phyloP scores from a whole-genome alignment of 257 asterid genomes.

The Rehmannia glutinosa region DNA sequence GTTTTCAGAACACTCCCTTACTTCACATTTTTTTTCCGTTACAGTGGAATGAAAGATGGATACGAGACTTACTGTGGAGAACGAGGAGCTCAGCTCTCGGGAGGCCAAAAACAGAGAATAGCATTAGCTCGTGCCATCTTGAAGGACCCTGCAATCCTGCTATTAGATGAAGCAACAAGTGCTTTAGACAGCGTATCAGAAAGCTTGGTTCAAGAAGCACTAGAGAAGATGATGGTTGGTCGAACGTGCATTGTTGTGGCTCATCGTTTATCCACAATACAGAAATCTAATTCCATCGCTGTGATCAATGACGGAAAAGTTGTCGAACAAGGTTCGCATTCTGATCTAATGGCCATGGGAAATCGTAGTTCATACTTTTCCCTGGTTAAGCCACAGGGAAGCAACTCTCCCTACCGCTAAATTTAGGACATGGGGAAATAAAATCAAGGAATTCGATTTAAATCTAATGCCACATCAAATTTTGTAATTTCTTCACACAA shows the following conservation, averaged over 20 bases:
- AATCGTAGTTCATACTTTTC: conserved; percentile 48
- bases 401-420: conserved; percentile 38
- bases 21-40: too few species aligned
- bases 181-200: conserved; percentile 78
- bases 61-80: conserved; percentile 77
- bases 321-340: conserved; percentile 73
- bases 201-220: conserved; percentile 72
- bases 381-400: conserved; percentile 50
- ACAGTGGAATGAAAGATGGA: conserved; percentile 79
- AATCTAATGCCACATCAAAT: too few species aligned
- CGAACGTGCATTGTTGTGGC: conserved; percentile 75
- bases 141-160: conserved; percentile 62
- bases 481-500: too few species aligned
- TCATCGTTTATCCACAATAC: conserved; percentile 68
- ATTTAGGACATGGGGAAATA: background rate
- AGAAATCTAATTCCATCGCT: conserved; percentile 64
- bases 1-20: too few species aligned
- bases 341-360: conserved; percentile 58
- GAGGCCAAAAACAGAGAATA: conserved; percentile 79
- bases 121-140: conserved; percentile 79
- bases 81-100: conserved; percentile 70
- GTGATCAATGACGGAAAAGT: conserved; percentile 70
- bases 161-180: conserved; percentile 81
- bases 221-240: conserved; percentile 68
- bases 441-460: background rate